Evolutionary conservation across 768 basidiomycete genomes (phyloP), one percentile per base, ranked within the genome.

Genomic region (Serendipita sp.): DNA sequence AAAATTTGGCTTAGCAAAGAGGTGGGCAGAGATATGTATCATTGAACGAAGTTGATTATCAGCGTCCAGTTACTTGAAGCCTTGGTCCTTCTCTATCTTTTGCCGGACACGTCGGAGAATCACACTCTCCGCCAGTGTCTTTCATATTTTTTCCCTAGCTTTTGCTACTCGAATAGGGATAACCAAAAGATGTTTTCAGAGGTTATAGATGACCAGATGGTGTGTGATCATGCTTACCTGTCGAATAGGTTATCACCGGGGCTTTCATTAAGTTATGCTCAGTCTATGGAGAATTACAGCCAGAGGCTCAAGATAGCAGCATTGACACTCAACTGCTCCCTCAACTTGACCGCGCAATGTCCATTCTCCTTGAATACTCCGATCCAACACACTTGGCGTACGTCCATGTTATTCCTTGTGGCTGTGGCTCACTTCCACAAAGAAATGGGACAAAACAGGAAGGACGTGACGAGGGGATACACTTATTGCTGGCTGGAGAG

Each of bases 61-160:
- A 41, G 13, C 7, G 8, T 15, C 5, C 68, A 79, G 78, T 70
- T 79, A 5, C 69, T 80, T 2, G 72, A 73, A 63, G 73, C 74
- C 8, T 73, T 80, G 5, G 75, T 78, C 8, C 66, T 76, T 8
- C 72, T 78, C 3, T 80, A 78, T 71, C 73, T 79, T 60, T 75
- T 75, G 1, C 75, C 76, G 18, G 78, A 78, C 63, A 79, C 78
- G 2, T 70, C 72, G 35, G 76, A 77, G 45, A 80, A 79, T 67
- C 75, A 75, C 47, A 69, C 75, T 13, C 72, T 80, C 4, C 74
- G 78, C 30, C 79, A 80, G 68, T 79, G 78, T 66, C 71, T 80
- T 28, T 75, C 75, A 34, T 80, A 80, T 71, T 80, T 80, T 71
- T 73, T 80, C 69, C 79, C 79, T 1, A 75, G 78, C 0, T 80